These are phyloP conservation scores for Gaeumannomyces sp. DNA, from an alignment of 2,329 filamentous ascomycete species.

Conservation along the genomic window DNA sequence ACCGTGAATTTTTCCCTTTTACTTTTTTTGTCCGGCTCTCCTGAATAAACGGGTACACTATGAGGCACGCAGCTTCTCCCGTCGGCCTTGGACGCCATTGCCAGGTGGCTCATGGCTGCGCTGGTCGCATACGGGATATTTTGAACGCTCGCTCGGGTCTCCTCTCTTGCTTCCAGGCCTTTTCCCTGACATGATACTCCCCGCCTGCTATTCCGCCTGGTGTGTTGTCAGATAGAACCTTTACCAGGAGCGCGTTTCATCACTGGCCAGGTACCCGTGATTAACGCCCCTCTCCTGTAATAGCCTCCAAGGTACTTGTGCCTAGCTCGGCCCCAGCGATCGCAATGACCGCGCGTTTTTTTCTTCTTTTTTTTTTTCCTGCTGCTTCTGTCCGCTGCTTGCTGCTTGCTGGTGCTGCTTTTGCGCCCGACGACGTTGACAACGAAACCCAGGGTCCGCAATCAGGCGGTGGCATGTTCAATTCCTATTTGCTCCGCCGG, in stretches of 20 bases:
- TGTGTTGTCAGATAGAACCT: background rate
- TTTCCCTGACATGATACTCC: background rate
- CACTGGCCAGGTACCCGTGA: constrained; percentile 13
- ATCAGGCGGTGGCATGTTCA: background rate
- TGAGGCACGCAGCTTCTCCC: background rate
- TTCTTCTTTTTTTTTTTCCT: no score
- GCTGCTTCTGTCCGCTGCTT: background rate
- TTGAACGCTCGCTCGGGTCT: background rate
- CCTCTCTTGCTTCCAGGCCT: background rate
- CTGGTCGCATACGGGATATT: background rate
- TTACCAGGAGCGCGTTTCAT: constrained; percentile 11
- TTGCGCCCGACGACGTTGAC: background rate
- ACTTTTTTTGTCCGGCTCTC: background rate
- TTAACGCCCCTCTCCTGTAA: background rate
- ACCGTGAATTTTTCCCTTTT: background rate
- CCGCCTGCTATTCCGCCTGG: background rate
- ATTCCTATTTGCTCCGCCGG: background rate
- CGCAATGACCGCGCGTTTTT: no score
- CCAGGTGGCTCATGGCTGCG: no score
- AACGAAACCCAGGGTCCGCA: background rate
- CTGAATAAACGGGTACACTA: background rate
- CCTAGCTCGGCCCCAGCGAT: background rate
- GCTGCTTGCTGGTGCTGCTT: background rate
- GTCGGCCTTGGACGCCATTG: background rate
- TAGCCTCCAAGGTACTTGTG: background rate